Evolutionary conservation across 139 green algal genomes (phyloP), one percentile per base, ranked within the genome.

Genomic region (Eudorina sp.): DNA sequence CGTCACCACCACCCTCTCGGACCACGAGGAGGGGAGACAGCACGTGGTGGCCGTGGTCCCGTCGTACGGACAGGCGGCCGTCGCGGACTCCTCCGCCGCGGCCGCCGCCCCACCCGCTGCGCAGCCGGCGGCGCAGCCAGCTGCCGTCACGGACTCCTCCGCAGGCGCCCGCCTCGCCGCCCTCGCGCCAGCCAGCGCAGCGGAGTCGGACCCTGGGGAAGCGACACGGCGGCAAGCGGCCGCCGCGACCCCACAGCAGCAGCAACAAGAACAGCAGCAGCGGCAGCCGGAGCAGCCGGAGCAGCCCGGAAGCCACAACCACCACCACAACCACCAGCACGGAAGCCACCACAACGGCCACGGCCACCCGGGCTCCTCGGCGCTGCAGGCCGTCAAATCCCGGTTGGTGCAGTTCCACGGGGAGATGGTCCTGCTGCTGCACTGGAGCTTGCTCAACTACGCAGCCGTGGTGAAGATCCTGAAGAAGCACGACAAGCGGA

Each of bases 401-500:
- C 55, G 79, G 79, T 69, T 91, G 21, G 74, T 79, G 53, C 70
- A 69, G 36, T 64, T 84, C 29, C 53, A 85, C 70, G 70, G 77
- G 19, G 88, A 92, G 60, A 34, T 92, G 48, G 88, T 98, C 41
- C 89, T 98, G 85, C 86, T 96, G 80, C 88, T 98, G 81, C 95
- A 98, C 92, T 98, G 95, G 94, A 89, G 62, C 53, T 83, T 96
- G 72, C 89, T 98, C 34, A 97, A 97, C 80, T 97, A 96, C 75
- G 90, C 92, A 4, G 96, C 92, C 0, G 88, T 98, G 21, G 91
- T 95, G n/a, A 98, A 98, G 90, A 98, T 98, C 83, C 88, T 98
- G 41, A 98, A 98, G 84, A 98, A 98, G 90, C 96, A 98, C 79
- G 94, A 93, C 89, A 98, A 98, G 91, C 90, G 93, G 36, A 93